phyloP scores from a whole-genome alignment of 129 eudicot species.

The Tanacetum coccineum region DNA sequence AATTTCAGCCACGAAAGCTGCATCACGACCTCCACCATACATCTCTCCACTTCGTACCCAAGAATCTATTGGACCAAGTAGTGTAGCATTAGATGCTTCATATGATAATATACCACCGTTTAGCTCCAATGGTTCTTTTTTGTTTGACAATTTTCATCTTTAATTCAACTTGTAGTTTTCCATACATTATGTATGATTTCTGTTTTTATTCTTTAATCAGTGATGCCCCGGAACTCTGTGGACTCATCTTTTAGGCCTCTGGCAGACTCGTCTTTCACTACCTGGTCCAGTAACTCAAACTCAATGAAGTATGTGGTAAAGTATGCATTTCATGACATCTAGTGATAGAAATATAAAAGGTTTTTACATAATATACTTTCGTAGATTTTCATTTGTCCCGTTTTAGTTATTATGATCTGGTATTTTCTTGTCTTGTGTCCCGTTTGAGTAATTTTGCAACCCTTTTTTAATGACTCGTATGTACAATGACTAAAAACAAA shows the following conservation, averaged over 20 bases:
- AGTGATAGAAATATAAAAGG: too few relatives aligned
- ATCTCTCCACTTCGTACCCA: slow-evolving; percentile 52
- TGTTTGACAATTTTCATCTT: not conserved
- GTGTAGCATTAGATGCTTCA: slow-evolving; percentile 21
- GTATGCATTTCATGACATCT: too few relatives aligned
- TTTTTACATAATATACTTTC: too few relatives aligned
- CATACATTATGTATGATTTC: not conserved
- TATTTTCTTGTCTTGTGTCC: too few relatives aligned
- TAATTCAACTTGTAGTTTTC: not conserved
- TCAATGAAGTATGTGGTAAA: slow-evolving; percentile 46
- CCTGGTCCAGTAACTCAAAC: slow-evolving; percentile 31
- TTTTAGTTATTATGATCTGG: too few relatives aligned
- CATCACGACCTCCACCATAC: slow-evolving; percentile 64
- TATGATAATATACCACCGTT: slow-evolving; percentile 18
- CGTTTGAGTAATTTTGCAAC: too few relatives aligned
- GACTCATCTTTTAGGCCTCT: slow-evolving; percentile 26
- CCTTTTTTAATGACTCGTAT: too few relatives aligned
- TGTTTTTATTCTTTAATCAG: slow-evolving; percentile 20
- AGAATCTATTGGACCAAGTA: slow-evolving; percentile 27
- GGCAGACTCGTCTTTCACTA: slow-evolving; percentile 19
- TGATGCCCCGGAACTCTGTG: slow-evolving; percentile 32
- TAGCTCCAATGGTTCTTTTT: slow-evolving; percentile 37
- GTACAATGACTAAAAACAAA: too few relatives aligned
- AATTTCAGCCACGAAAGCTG: slow-evolving; percentile 55
- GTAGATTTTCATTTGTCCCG: too few relatives aligned